Base-by-base conservation (phyloP, 495 filamentous ascomycete genomes). In the Thermochaetoides thermophila region DNA sequence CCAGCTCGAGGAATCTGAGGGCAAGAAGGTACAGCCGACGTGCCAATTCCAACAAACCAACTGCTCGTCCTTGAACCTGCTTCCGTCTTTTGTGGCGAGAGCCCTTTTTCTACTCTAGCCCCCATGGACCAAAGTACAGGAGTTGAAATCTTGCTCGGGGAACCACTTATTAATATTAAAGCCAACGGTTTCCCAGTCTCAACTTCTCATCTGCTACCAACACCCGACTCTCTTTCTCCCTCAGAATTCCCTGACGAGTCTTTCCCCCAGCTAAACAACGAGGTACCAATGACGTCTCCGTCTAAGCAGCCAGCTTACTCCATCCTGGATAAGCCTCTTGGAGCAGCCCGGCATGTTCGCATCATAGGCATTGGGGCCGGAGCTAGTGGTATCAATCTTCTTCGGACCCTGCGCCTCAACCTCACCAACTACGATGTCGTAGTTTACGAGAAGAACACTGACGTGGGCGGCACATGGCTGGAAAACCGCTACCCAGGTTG, bases 401-500 rank as follows among this genome's bases (percentile, higher is more conserved):
- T 64, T 35, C 55, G 56, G 23, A 60, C 59, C 11, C 46, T 66
- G 15, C 52, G 53, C 17, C 48, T 52, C 27, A 57, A 59, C 39
- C 39, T 66, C 24, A 49, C 35, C 35, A 50, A 61, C 46, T 64
- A 58, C 29, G 68, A 78, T 10, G 56, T 76, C 17, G 63, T 68
- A 20, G 65, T 84, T 25, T 89, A 83, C 51, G 82, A 89, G 49
- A 86, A 85, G 65, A 86, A 86, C 41, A 48, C 50, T 1, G 78
- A 78, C 29, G 61, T 73, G 31, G 70, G 68, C 14, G 71, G 71
- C 7, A 73, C 71, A 1, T 74, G 71, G 71, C 57, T 64, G 29
- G 70, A 73, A 46, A 74, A 73, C 43, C 52, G 59, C 10, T 74
- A 74, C 35, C 68, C 68, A 0, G 66, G 66, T 31, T 69, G 64